Base-by-base conservation (phyloP, 305 asterid genomes). In the Fraxinus albicans region DNA sequence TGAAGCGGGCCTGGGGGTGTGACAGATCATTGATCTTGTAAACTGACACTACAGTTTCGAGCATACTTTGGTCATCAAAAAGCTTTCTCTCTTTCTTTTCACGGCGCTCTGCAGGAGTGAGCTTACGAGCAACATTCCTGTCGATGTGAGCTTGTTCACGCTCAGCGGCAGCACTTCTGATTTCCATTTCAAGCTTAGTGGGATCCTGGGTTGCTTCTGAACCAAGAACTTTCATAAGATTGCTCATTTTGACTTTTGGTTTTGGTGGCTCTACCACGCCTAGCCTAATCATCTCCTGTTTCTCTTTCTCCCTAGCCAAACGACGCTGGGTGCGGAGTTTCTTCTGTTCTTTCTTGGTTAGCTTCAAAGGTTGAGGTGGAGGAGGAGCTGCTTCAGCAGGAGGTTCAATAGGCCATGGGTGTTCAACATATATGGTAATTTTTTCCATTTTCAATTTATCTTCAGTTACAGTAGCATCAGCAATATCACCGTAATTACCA, bases 121-220 rank as follows among this genome's bases (percentile, higher is more conserved):
- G 98, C 91, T 94, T 97, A 40, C 98, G 97, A 33, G 98, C 95
- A 29, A 87, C 85, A 73, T 94, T 97, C 78, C 99, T 86, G 84
- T 97, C 99, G 0, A 90, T 88, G 84, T 97, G 99, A 73, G 99
- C 98, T 86, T 93, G 98, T 86, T 97, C 98, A 4, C 99, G 98
- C 86, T 96, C 98, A 13, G 97, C 97, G 31, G 99, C 99, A 76
- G 99, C 99, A 50, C 94, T 96, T 88, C 94, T 88, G 29, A 95
- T 91, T 85, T 95, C 99, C 97, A 88, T 95, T 82, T 95, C 99
- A 38, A 96, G 92, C 89, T 88, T 91, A 6, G 98, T 95, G 80
- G 99, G 99, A 81, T 96, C 97, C 84, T 95, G 98, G 75, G 99
- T 95, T 58, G 99, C 98, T 90, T 96, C 98, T 31, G 98, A 88